Evolutionary conservation across 495 filamentous ascomycete species (phyloP).

Genomic region (Aspergillus haitiensis): DNA sequence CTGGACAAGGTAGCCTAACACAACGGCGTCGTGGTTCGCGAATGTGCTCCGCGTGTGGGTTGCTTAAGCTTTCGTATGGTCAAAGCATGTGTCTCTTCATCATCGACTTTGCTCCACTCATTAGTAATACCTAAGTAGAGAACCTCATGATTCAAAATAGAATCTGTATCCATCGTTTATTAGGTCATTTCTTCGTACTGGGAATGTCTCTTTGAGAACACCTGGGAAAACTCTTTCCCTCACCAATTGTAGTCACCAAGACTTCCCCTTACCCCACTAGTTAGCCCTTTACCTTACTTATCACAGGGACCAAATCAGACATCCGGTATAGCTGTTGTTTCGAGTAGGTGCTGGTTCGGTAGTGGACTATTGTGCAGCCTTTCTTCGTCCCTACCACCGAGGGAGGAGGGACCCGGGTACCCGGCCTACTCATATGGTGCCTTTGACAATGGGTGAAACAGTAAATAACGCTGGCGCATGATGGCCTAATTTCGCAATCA

Average conservation of each 20-base stretch:
- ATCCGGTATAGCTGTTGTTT: background rate
- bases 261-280: background rate
- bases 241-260: background rate
- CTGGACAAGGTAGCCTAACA: too few species aligned
- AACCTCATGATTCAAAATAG: too few species aligned
- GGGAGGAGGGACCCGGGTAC: background rate
- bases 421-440: slow-evolving; percentile 4
- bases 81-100: too few species aligned
- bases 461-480: background rate
- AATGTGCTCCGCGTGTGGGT: too few species aligned
- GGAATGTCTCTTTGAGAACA: background rate
- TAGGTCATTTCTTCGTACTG: too few species aligned
- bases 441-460: slow-evolving; percentile 3
- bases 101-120: too few species aligned
- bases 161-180: too few species aligned
- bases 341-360: background rate
- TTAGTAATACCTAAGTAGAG: too few species aligned
- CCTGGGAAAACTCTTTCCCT: background rate
- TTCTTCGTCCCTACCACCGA: background rate
- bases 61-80: too few species aligned
- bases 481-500: slow-evolving; percentile 1
- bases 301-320: background rate
- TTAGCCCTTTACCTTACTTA: background rate
- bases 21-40: too few species aligned
- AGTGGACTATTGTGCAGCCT: background rate